These are phyloP conservation scores for Vaccinium corymbosum DNA, from an alignment of 148 eudicot species.

Conservation along the genomic window DNA sequence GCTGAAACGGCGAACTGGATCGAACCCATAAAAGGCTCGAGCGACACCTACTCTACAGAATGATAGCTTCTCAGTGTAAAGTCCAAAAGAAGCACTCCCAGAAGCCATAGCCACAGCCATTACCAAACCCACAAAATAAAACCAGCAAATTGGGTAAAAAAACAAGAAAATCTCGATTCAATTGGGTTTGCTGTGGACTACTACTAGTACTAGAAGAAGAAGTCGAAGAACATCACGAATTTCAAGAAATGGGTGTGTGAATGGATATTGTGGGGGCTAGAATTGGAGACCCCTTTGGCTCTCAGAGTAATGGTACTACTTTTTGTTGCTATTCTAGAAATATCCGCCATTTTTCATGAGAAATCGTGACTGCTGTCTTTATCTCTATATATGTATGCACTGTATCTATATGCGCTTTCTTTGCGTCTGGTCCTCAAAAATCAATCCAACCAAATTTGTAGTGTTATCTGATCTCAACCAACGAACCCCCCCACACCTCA, in stretches of 20 bases:
- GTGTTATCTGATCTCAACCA: not conserved
- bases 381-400: not conserved
- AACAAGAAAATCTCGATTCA: not conserved
- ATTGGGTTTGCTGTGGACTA: not conserved
- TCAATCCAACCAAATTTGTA: not conserved
- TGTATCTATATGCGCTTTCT: not conserved
- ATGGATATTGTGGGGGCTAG: constrained; percentile 21
- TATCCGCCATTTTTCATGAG: constrained; percentile 31
- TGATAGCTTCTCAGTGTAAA: constrained; percentile 32
- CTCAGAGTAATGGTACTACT: constrained; percentile 3
- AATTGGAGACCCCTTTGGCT: constrained; percentile 15
- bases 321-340: constrained; percentile 18
- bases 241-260: constrained; percentile 14
- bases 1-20: constrained; percentile 36
- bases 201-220: constrained; percentile 5
- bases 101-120: constrained; percentile 84
- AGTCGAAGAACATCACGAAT: constrained; percentile 16
- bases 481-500: not conserved
- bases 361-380: not conserved
- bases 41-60: constrained; percentile 27
- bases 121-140: constrained; percentile 15
- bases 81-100: constrained; percentile 36
- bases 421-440: not conserved
- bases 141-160: not conserved
- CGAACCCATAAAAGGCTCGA: constrained; percentile 37